Percentiles rank a stretch among this genome's conserved stretches.
phyloP scores from a whole-genome alignment of 148 eudicot species.

The Chenopodium album region DNA sequence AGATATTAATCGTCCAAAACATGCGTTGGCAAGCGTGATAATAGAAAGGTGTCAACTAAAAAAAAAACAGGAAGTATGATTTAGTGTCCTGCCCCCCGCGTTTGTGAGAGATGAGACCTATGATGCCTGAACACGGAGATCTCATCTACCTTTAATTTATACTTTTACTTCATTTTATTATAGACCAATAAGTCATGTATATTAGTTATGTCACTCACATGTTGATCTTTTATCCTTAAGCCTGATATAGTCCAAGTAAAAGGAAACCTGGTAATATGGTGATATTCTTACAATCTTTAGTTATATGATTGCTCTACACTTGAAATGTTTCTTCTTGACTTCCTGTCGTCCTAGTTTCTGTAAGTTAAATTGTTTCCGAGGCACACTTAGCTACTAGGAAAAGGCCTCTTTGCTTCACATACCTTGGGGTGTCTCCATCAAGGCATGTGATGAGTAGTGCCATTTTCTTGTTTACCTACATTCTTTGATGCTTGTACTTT shows the following conservation, averaged over 20 bases:
- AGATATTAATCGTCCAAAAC: too few relatives aligned
- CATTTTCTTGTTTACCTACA: background rate
- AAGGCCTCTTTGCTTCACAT: background rate
- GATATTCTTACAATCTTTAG: background rate
- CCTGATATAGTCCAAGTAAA: background rate
- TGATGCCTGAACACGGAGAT: background rate
- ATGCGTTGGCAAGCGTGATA: too few relatives aligned
- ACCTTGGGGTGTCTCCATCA: background rate
- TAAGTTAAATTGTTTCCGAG: background rate
- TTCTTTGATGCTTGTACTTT: background rate
- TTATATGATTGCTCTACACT: background rate
- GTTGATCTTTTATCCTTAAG: background rate
- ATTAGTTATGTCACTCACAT: background rate
- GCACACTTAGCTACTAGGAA: background rate
- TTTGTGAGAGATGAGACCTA: background rate
- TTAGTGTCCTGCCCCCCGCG: too few relatives aligned
- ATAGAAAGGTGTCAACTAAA: too few relatives aligned
- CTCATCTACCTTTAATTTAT: background rate
- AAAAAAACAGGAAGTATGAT: too few relatives aligned
- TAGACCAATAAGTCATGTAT: background rate
- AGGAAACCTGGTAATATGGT: background rate
- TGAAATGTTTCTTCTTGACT: background rate
- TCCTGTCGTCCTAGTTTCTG: background rate
- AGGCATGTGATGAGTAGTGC: background rate
- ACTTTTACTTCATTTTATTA: background rate